These are phyloP conservation scores for Capsicum rhomboideum DNA, from an alignment of 257 asterid genomes.

Conservation along the genomic window DNA sequence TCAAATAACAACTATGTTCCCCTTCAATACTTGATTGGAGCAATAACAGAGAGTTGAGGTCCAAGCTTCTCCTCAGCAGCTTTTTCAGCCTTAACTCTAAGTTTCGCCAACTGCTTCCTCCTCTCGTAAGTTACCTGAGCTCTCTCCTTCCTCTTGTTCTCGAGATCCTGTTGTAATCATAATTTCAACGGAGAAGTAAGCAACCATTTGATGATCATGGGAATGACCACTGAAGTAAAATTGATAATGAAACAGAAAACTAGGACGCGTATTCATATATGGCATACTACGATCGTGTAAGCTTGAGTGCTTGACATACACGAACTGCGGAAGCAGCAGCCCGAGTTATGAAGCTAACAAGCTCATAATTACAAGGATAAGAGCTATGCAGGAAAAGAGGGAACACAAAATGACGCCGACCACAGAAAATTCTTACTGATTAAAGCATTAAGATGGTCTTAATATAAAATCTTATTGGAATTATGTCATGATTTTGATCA, in stretches of 20 bases:
- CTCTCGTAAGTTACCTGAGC: constrained; percentile 67
- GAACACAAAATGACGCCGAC: not conserved
- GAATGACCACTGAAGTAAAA: not conserved
- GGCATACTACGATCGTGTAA: not conserved
- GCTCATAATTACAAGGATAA: not conserved
- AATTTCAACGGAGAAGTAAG: not conserved
- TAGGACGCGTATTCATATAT: not conserved
- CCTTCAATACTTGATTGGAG: constrained; percentile 56
- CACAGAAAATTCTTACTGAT: not conserved
- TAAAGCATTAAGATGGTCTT: not conserved
- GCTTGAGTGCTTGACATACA: not conserved
- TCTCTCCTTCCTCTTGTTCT: constrained; percentile 90
- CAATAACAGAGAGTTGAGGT: constrained; percentile 61
- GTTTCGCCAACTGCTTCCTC: constrained; percentile 66
- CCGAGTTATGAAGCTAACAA: not conserved
- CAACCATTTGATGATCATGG: not conserved
- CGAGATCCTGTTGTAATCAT: constrained; percentile 45
- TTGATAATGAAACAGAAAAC: not conserved
- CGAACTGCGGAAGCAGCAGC: not conserved
- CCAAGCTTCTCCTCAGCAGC: constrained; percentile 75
- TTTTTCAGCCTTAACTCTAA: constrained; percentile 72
- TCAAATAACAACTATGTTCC: not conserved
- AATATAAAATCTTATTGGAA: not conserved
- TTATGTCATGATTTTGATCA: not conserved
- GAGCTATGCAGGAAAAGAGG: not conserved